Conservation (phyloP, 2,329 filamentous ascomycete genomes). For the Colletotrichum tanaceti region DNA sequence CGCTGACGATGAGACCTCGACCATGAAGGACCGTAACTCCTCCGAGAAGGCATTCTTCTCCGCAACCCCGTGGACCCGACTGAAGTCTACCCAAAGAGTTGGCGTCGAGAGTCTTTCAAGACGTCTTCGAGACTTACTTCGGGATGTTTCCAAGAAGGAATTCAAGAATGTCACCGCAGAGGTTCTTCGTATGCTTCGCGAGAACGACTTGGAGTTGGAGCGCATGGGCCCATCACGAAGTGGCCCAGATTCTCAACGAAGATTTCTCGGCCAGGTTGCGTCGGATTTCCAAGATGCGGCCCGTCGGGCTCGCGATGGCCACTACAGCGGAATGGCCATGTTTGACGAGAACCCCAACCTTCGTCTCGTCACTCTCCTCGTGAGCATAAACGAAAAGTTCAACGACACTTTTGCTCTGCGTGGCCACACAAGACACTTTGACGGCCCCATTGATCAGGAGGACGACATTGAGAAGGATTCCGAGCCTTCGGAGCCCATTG, state of each 20-base stretch:
- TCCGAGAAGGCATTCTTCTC: constrained; percentile 55
- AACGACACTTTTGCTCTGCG: constrained; percentile 43
- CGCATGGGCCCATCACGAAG: constrained; percentile 49
- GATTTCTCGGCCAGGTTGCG: constrained; percentile 51
- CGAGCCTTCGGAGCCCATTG: constrained; percentile 13
- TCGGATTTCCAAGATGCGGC: constrained; percentile 48
- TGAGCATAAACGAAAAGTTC: constrained; percentile 53
- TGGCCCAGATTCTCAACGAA: constrained; percentile 48
- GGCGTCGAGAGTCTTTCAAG: constrained; percentile 52
- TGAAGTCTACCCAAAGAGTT: constrained; percentile 46
- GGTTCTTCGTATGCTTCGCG: constrained; percentile 8
- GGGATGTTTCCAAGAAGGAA: constrained; percentile 52
- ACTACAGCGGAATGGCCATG: constrained; percentile 49
- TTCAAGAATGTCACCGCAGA: constrained; percentile 23
- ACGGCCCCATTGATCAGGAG: constrained; percentile 15
- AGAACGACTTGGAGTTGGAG: constrained; percentile 39
- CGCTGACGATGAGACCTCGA: constrained; percentile 49
- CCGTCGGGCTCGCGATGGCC: constrained; percentile 49
- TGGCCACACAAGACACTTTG: constrained; percentile 42
- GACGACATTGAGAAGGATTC: constrained; percentile 6
- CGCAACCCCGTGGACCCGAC: constrained; percentile 49
- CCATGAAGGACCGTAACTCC: constrained; percentile 46
- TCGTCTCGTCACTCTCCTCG: constrained; percentile 53
- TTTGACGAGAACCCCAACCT: constrained; percentile 47
- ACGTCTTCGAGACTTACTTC: constrained; percentile 52